phyloP scores from a whole-genome alignment of 2,329 filamentous ascomycete genomes.

The Apiospora koreana region DNA sequence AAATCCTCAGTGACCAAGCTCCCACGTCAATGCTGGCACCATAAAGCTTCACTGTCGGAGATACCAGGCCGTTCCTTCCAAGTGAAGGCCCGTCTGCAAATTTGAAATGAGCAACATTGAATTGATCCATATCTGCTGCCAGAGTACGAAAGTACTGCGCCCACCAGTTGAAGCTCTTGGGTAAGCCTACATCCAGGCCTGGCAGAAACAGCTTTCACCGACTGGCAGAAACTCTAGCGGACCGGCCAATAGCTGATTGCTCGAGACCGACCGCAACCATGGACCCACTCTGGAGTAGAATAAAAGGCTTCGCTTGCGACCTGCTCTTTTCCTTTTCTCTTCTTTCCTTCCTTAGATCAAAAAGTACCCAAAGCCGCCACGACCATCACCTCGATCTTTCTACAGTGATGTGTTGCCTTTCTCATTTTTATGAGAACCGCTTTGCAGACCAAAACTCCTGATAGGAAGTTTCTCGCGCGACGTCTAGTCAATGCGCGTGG shows the following conservation, averaged over 20 bases:
- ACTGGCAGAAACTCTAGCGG: not conserved
- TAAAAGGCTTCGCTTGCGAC: not conserved
- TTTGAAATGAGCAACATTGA: not conserved
- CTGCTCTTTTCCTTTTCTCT: conserved; percentile 28
- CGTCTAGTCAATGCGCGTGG: conserved; percentile 50
- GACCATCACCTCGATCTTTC: conserved; percentile 57
- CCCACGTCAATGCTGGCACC: too few relatives aligned
- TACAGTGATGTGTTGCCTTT: conserved; percentile 66
- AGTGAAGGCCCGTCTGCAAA: not conserved
- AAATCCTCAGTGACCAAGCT: not conserved
- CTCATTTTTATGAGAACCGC: conserved; percentile 47
- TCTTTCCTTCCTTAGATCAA: conserved; percentile 58
- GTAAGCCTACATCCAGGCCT: not conserved
- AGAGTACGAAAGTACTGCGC: not conserved
- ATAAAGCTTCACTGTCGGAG: not conserved
- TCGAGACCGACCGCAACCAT: not conserved
- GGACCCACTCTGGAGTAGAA: not conserved
- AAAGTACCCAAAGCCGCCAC: conserved; percentile 66
- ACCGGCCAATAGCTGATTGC: not conserved
- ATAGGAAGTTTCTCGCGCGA: conserved; percentile 63
- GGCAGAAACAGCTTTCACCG: not conserved
- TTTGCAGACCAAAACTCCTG: conserved; percentile 62
- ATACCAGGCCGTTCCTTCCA: not conserved
- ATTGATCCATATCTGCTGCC: not conserved
- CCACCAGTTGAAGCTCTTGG: not conserved